Conservation (phyloP, 805 yeast genomes). For the Metschnikowia continentalis region DNA sequence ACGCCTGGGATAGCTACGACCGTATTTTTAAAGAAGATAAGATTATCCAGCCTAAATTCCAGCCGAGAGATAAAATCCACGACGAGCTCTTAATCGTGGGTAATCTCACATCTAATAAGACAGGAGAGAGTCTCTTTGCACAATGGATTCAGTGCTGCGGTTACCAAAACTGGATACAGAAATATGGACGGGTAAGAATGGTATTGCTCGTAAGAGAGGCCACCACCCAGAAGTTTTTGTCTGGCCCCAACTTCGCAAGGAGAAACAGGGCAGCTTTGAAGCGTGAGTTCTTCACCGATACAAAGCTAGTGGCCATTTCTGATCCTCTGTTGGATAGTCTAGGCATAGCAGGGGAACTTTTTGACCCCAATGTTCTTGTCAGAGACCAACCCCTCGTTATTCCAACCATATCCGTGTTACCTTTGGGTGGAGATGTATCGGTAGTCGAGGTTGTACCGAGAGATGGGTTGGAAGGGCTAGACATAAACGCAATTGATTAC, state of each 20-base stretch:
- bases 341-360: slow-evolving; percentile 23
- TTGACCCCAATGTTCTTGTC: slow-evolving; percentile 34
- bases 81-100: slow-evolving; percentile 55
- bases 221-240: slow-evolving; percentile 55
- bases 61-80: slow-evolving; percentile 41
- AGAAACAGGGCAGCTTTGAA: slow-evolving; percentile 64
- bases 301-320: slow-evolving; percentile 50
- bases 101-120: slow-evolving; percentile 46
- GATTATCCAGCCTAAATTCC: slow-evolving; percentile 27
- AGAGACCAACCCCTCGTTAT: slow-evolving; percentile 35
- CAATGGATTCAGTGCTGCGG: slow-evolving; percentile 73
- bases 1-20: slow-evolving; percentile 60
- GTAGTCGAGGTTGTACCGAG: slow-evolving; percentile 54
- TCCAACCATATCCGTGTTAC: slow-evolving; percentile 25
- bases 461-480: slow-evolving; percentile 20
- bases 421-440: slow-evolving; percentile 39
- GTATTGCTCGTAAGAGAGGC: slow-evolving; percentile 60
- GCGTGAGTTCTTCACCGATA: slow-evolving; percentile 59
- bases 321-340: slow-evolving; percentile 16
- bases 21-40: slow-evolving; percentile 45
- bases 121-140: slow-evolving; percentile 64
- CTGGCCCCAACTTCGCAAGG: slow-evolving; percentile 46
- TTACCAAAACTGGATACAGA: slow-evolving; percentile 68
- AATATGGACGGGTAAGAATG: slow-evolving; percentile 69
- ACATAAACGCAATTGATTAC: slow-evolving; percentile 59